Base-by-base conservation (phyloP, 2,329 filamentous ascomycete genomes). In the Arthrobotrys iridis region DNA sequence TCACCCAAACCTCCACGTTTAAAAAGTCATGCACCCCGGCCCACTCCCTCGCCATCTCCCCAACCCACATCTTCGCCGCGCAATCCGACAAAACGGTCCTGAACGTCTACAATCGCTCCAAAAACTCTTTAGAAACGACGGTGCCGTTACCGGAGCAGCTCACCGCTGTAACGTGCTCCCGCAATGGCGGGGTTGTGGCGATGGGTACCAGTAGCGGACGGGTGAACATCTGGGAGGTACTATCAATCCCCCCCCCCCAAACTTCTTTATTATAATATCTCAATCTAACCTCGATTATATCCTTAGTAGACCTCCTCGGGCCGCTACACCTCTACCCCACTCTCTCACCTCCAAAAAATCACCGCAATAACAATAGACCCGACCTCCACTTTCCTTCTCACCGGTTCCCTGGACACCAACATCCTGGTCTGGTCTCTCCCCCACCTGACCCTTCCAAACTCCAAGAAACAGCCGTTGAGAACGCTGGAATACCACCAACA, bases 11-110 rank as follows among this genome's bases (percentile, higher is more conserved):
- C 77, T 87, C 93, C 79, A 87, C 90, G 52, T 93, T 95, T 86
- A 98, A 97, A 86, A 98, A 97, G 84, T 96, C 92, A 84, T 91
- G 92, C 13, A 89, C 90, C n/a, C 86, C 90, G 24, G 85, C 87
- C 70, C 92, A 94, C 82, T 90, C 92, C 79, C 84, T 99, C 65
- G 93, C 93, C 28, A 86, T 93, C 79, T 96, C 87, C 82, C 85
- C 88, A 46, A 90, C 90, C 18, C 95, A 99, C 81, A 86, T 98
- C 50, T 99, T 97, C 81, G 91, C 93, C 2, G 94, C 93, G 2
- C 95, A 99, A 82, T 87, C 91, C 57, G 93, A 93, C 77, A 98
- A 97, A 82, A 92, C 93, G 0, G 91, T 96, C 43, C 87, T 99
- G 0, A 92, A 98, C 83, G 93, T 99, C 65, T 99, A 98, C 83